Evolutionary conservation across 2,329 filamentous ascomycete genomes (phyloP).

Genomic region (Paracorniculantispora psalliotae): DNA sequence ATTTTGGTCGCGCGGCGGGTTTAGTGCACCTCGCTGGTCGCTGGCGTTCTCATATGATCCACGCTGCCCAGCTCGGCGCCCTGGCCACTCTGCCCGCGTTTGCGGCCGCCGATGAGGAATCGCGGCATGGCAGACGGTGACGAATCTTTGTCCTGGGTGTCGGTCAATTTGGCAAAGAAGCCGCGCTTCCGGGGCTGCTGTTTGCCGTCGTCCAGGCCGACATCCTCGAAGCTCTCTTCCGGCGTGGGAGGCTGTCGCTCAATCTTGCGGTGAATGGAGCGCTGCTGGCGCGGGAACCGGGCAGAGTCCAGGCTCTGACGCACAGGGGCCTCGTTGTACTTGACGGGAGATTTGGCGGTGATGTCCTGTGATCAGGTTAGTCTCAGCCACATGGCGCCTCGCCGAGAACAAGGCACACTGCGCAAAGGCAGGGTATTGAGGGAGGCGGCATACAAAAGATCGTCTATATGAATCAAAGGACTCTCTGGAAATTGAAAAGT

Average conservation of each 20-base stretch:
- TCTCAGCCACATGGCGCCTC: neutral
- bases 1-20: neutral
- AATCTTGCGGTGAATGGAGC: constrained; percentile 55
- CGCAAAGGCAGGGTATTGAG: too few species aligned
- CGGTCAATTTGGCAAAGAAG: constrained; percentile 73
- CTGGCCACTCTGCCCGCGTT: constrained; percentile 60
- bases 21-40: neutral
- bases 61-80: constrained; percentile 68
- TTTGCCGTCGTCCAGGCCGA: constrained; percentile 75
- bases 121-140: constrained; percentile 41
- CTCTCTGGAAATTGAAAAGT: constrained; percentile 91
- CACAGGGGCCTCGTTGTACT: constrained; percentile 52
- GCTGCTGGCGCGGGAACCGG: constrained; percentile 56
- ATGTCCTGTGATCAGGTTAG: constrained; percentile 63
- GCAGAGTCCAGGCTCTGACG: constrained; percentile 79
- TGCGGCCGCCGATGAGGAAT: constrained; percentile 67
- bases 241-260: constrained; percentile 59
- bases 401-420: neutral
- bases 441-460: constrained; percentile 69
- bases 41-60: constrained; percentile 31
- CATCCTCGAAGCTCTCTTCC: constrained; percentile 84
- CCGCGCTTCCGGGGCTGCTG: constrained; percentile 51
- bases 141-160: constrained; percentile 38
- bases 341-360: constrained; percentile 75
- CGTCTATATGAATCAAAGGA: constrained; percentile 95